Conservation (phyloP, 2,329 filamentous ascomycete genomes). For the Mariannaea elegans region DNA sequence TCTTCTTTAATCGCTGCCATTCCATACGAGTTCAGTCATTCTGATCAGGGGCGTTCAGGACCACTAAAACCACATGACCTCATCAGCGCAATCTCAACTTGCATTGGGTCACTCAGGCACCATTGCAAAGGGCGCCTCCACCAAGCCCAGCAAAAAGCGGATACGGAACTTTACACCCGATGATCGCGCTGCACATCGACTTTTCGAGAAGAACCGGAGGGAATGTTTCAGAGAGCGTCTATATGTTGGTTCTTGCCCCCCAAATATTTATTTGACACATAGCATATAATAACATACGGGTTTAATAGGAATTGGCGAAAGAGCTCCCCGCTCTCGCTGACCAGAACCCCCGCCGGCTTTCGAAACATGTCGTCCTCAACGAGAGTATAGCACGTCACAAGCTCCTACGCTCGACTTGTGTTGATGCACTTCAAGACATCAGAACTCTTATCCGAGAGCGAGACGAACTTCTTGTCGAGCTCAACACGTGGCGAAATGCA, state of each 20-base stretch:
- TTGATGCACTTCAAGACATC: slow-evolving; percentile 29
- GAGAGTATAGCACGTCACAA: slow-evolving; percentile 46
- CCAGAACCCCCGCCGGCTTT: slow-evolving; percentile 48
- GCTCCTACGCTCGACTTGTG: slow-evolving; percentile 32
- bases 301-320: slow-evolving; percentile 45
- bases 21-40: too few relatives aligned
- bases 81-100: too few relatives aligned
- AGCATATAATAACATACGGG: neutral
- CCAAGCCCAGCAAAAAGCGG: slow-evolving; percentile 42
- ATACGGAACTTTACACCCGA: slow-evolving; percentile 51
- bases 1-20: too few relatives aligned
- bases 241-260: slow-evolving; percentile 38
- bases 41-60: too few relatives aligned
- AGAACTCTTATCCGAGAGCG: slow-evolving; percentile 37
- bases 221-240: slow-evolving; percentile 52
- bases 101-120: too few relatives aligned
- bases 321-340: slow-evolving; percentile 46
- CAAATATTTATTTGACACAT: too few relatives aligned
- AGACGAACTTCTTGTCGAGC: slow-evolving; percentile 40
- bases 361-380: slow-evolving; percentile 51
- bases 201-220: slow-evolving; percentile 52
- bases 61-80: too few relatives aligned
- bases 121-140: slow-evolving; percentile 1
- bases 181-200: slow-evolving; percentile 51
- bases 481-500: slow-evolving; percentile 36